Percentiles rank a stretch among this genome's conserved stretches.
Evolutionary conservation across 2,329 filamentous ascomycete species (phyloP).

Genomic region (Verticillium klebahnii): DNA sequence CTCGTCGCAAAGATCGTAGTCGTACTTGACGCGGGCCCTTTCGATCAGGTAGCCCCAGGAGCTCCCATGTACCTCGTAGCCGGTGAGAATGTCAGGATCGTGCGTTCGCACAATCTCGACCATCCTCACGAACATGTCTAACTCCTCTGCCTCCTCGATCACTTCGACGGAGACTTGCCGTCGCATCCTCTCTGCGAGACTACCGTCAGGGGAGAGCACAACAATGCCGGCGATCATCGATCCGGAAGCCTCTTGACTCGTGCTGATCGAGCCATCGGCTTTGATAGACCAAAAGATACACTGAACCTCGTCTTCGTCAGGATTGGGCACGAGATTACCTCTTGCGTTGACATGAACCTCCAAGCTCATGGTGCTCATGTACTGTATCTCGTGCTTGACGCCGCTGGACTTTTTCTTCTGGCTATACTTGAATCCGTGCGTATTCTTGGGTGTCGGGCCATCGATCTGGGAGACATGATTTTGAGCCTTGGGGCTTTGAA

Average conservation of each 20-base stretch:
- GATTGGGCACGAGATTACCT: slow-evolving; percentile 76
- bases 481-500: slow-evolving; percentile 9
- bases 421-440: slow-evolving; percentile 79
- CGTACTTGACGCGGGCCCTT: slow-evolving; percentile 77
- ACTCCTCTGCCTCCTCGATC: slow-evolving; percentile 70
- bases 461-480: slow-evolving; percentile 76
- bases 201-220: slow-evolving; percentile 60
- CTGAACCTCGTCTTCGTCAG: slow-evolving; percentile 81
- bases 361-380: slow-evolving; percentile 95
- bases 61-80: slow-evolving; percentile 87
- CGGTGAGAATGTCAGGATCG: slow-evolving; percentile 90
- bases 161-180: slow-evolving; percentile 61
- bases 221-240: slow-evolving; percentile 65
- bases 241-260: slow-evolving; percentile 36
- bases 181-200: slow-evolving; percentile 55
- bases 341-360: slow-evolving; percentile 90
- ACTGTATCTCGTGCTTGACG: slow-evolving; percentile 78
- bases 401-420: slow-evolving; percentile 70
- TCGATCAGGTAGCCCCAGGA: slow-evolving; percentile 98
- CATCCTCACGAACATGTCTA: slow-evolving; percentile 80
- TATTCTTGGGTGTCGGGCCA: slow-evolving; percentile 77
- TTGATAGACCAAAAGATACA: slow-evolving; percentile 90
- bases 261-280: slow-evolving; percentile 60
- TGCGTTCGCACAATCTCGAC: slow-evolving; percentile 77
- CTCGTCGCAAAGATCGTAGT: slow-evolving; percentile 86